These are phyloP conservation scores for Cladophialophora carrionii DNA, from an alignment of 2,329 filamentous ascomycete genomes.

Conservation along the genomic window DNA sequence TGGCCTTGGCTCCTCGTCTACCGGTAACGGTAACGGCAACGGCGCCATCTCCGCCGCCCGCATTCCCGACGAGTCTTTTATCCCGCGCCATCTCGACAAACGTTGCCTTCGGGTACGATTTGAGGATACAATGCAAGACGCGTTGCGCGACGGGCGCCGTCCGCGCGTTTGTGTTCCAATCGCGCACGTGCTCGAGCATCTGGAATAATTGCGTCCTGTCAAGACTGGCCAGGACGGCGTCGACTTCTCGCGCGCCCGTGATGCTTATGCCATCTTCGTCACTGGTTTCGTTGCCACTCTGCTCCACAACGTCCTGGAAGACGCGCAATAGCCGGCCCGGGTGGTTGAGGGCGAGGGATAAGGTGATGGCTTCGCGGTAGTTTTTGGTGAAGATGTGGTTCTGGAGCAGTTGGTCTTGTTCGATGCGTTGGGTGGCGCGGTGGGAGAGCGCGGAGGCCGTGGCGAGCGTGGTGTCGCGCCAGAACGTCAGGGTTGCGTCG, in stretches of 20 bases:
- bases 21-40: background rate
- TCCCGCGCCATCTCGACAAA: conserved; percentile 68
- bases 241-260: conserved; percentile 63
- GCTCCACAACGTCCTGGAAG: conserved; percentile 74
- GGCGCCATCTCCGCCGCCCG: background rate
- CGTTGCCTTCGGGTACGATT: conserved; percentile 76
- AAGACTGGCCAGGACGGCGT: conserved; percentile 77
- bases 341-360: conserved; percentile 92
- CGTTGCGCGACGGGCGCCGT: conserved; percentile 84
- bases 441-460: conserved; percentile 75
- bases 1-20: background rate
- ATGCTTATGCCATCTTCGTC: conserved; percentile 45
- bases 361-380: conserved; percentile 88
- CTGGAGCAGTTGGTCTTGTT: conserved; percentile 91
- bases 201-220: conserved; percentile 84
- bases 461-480: conserved; percentile 84
- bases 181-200: conserved; percentile 78
- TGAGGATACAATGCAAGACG: conserved; percentile 77
- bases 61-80: conserved; percentile 15
- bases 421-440: conserved; percentile 76
- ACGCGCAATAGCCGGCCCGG: conserved; percentile 82
- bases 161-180: conserved; percentile 97
- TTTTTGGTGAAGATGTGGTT: conserved; percentile 88
- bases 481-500: conserved; percentile 92
- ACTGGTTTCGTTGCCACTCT: conserved; percentile 42